Percentiles rank a stretch among this genome's conserved stretches.
Evolutionary conservation across 768 basidiomycete genomes (phyloP).

Genomic region (Panaeolus papilionaceus): DNA sequence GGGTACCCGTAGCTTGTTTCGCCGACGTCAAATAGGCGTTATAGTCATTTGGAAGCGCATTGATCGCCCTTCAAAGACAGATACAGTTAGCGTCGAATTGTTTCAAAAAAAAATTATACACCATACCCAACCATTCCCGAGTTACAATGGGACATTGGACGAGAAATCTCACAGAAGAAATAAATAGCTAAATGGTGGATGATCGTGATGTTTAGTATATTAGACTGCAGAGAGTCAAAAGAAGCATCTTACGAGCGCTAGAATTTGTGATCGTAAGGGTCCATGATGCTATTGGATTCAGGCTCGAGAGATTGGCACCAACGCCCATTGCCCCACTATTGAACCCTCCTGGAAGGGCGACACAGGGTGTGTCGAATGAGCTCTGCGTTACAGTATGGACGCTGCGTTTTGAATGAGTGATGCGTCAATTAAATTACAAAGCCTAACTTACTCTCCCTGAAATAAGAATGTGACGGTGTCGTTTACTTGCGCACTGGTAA

Average conservation of each 20-base stretch:
- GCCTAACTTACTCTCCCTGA: slow-evolving; percentile 38
- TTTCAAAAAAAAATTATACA: slow-evolving; percentile 1
- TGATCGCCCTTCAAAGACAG: slow-evolving; percentile 38
- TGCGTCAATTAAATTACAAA: neutral
- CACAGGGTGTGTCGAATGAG: slow-evolving; percentile 43
- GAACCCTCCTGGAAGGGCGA: slow-evolving; percentile 46
- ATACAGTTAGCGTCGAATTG: neutral
- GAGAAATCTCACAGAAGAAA: slow-evolving; percentile 43
- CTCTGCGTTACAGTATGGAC: slow-evolving; percentile 49
- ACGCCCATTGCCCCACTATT: slow-evolving; percentile 38
- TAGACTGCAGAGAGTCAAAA: neutral
- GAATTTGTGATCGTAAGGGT: slow-evolving; percentile 40
- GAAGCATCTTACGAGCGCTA: slow-evolving; percentile 27
- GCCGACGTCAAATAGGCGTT: slow-evolving; percentile 35
- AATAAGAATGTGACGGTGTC: slow-evolving; percentile 47
- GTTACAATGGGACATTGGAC: slow-evolving; percentile 43
- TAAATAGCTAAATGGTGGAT: slow-evolving; percentile 11
- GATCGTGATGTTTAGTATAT: neutral
- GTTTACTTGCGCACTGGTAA: slow-evolving; percentile 35
- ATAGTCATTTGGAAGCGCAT: slow-evolving; percentile 34
- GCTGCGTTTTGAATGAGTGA: slow-evolving; percentile 24
- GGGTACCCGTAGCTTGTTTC: slow-evolving; percentile 32
- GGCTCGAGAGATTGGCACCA: slow-evolving; percentile 25
- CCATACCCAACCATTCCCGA: slow-evolving; percentile 48
- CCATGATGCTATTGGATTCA: slow-evolving; percentile 35